Base-by-base conservation (phyloP, 1,284 basidiomycete genomes). In the Lignosus rhinocerotis region DNA sequence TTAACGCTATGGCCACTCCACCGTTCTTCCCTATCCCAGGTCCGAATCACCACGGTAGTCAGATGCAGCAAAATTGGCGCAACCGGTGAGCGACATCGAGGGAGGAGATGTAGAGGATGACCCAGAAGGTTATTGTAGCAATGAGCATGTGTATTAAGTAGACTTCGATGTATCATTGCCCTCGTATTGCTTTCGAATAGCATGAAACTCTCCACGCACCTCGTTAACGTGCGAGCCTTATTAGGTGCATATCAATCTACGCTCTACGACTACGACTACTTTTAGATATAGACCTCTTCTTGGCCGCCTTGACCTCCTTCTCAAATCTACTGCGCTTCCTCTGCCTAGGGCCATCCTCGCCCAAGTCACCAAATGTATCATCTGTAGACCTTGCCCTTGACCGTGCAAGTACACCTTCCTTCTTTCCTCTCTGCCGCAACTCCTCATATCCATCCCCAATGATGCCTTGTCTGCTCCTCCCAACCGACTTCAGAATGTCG, bases 241-340 rank as follows among this genome's bases (percentile, higher is more conserved):
- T 25, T 2, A 25, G 25, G 4, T 25, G 25, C 25, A 25, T 4
- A 25, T 25, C 4, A 4, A 25, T 25, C 25, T 43, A 44, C 11
- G 21, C n/a, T 42, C 56, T 32, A 19, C 55, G 39, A 42, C 42
- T 47, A 25, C 56, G 55, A 42, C 50, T 54, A 48, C 57, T 60
- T 66, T 70, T 72, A 50, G 63, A 63, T 10, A 66, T 54, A 34
- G 63, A 47, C 55, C 67, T 72, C 66, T 77, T 84, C 70, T 82
- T 82, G 30, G 81, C 73, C 21, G 74, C 75, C 69, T 84, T 87
- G 45, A 86, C 79, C 55, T 90, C 90, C 71, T 83, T 80, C 70
- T 94, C 91, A 70, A 95, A 94, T 51, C 88, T 79, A 55, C 83
- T 85, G 69, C 84, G 84, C 77, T 94, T 93, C 67, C 78, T 78